Evolutionary conservation across 2,329 filamentous ascomycete genomes (phyloP), one percentile per base, ranked within the genome.

Genomic region (Sporothrix mexicana): DNA sequence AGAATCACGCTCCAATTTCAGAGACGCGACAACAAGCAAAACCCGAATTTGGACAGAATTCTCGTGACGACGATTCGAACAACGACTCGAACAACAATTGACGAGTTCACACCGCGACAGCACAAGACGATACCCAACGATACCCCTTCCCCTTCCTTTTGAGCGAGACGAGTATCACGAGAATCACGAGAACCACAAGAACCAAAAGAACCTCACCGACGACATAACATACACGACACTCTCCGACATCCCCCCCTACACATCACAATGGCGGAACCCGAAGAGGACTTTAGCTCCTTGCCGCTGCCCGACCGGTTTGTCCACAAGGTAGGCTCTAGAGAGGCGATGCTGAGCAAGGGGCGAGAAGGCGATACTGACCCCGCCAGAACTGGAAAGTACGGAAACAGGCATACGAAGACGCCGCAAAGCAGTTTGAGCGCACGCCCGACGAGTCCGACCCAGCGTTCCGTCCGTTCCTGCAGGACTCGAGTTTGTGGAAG

Each of bases 341-440:
- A n/a, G n/a, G 20, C 1, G 15, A 25, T 5, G 23, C 2, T 2
- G 41, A n/a, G 3, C 4, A 2, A 5, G 23, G 41, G 13, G n/a
- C 1, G 20, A 20, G 15, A 41, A 3, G 43, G 7, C 30, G 17
- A 10, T 1, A 57, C 73, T 72, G 6, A 74, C 73, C 23, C 57
- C 4, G 68, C 41, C 78, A 93, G 92, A 89, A 93, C 79, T 99
- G 96, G 96, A 99, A 99, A 87, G 95, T 97, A 57, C 90, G 96
- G 79, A 99, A 99, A 84, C 90, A 90, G 79, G 96, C 91, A 70
- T 99, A 98, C 80, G 96, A 99, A 86, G 94, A 96, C 77, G 95
- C 94, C 23, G 89, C 92, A 55, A 95, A 96, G 81, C 89, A 91
- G 77, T 98, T 99, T 81, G 91, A 94, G 80, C 85, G 89, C 73